A percentile compares a stretch with the other conserved stretches of the same genome.
Evolutionary conservation across 2,329 filamentous ascomycete species (phyloP).

Genomic region (Penicillium sp.): DNA sequence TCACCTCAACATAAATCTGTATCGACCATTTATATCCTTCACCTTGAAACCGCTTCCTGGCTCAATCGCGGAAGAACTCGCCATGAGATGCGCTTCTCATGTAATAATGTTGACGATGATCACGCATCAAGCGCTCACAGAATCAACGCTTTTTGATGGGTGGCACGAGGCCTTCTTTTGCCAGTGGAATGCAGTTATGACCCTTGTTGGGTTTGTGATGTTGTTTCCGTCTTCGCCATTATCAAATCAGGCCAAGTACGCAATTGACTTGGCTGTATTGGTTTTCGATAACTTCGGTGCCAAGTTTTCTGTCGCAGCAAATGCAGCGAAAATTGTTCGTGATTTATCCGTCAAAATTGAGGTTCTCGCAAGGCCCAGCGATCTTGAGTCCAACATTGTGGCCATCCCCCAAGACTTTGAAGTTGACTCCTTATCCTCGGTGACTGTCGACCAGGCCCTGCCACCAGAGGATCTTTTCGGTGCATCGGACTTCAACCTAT

Average conservation of each 20-base stretch:
- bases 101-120: background rate
- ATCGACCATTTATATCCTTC: background rate
- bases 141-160: background rate
- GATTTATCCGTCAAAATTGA: background rate
- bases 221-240: background rate
- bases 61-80: background rate
- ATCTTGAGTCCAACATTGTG: background rate
- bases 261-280: background rate
- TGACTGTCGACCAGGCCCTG: background rate
- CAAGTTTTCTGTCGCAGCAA: background rate
- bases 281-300: background rate
- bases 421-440: background rate
- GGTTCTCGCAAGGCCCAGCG: background rate
- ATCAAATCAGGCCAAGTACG: background rate
- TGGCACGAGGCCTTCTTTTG: slow-evolving; percentile 1
- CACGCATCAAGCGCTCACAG: background rate
- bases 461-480: background rate
- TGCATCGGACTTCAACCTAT: background rate
- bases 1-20: background rate
- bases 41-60: background rate
- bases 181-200: background rate
- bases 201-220: background rate
- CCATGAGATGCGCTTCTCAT: background rate
- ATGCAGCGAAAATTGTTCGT: background rate
- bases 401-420: background rate